Evolutionary conservation across 129 eudicot species (phyloP).

Genomic region (Flaveria sonorensis): DNA sequence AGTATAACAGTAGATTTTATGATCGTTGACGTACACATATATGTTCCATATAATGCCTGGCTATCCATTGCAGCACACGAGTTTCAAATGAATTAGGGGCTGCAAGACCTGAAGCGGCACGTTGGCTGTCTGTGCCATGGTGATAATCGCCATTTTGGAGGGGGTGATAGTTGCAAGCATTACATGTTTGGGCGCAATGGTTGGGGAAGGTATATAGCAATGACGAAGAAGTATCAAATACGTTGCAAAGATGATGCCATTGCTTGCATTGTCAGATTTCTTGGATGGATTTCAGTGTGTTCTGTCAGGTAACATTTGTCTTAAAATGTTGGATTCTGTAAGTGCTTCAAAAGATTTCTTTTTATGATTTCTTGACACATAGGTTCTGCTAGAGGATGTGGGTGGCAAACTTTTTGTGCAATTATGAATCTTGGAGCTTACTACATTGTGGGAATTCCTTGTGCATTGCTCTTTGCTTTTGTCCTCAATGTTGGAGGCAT

Average conservation of each 20-base stretch:
- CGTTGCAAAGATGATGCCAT: slow-evolving; percentile 62
- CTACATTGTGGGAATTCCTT: slow-evolving; percentile 66
- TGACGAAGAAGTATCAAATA: slow-evolving; percentile 56
- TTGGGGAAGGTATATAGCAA: slow-evolving; percentile 79
- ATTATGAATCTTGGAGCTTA: slow-evolving; percentile 69
- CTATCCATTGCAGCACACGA: slow-evolving; percentile 50
- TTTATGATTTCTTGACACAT: slow-evolving; percentile 1
- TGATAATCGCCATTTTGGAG: slow-evolving; percentile 53
- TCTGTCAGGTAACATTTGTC: slow-evolving; percentile 48
- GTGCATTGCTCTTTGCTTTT: slow-evolving; percentile 64
- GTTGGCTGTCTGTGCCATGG: slow-evolving; percentile 54
- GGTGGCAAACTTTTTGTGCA: slow-evolving; percentile 73
- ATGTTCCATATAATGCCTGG: slow-evolving; percentile 16
- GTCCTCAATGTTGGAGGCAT: slow-evolving; percentile 67
- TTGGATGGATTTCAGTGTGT: slow-evolving; percentile 75
- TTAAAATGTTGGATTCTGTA: background rate
- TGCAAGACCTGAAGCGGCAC: slow-evolving; percentile 57
- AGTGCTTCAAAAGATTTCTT: background rate
- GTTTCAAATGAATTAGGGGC: slow-evolving; percentile 81
- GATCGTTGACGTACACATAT: background rate
- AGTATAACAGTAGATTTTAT: slow-evolving; percentile 20
- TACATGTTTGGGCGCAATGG: slow-evolving; percentile 57
- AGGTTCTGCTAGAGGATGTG: slow-evolving; percentile 92
- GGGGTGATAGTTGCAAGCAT: slow-evolving; percentile 46
- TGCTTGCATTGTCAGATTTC: slow-evolving; percentile 64